These are phyloP conservation scores for Pythium guiyangense DNA, from an alignment of 352 stramenopile species.

Conservation along the genomic window DNA sequence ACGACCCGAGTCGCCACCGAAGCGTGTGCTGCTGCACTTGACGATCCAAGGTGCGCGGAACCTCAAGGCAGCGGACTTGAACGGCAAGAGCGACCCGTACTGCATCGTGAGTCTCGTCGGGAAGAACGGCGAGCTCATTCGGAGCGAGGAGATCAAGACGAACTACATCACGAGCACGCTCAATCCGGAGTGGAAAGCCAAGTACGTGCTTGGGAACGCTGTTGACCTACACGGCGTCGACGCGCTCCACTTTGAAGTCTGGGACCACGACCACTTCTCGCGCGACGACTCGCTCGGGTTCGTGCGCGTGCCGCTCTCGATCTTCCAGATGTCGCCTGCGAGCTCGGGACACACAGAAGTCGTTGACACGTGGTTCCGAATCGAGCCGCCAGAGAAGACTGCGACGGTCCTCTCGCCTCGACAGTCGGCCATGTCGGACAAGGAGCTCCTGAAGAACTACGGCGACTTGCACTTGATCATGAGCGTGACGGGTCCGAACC, in stretches of 20 bases:
- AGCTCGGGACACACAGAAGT: slow-evolving; percentile 50
- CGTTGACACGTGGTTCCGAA: slow-evolving; percentile 62
- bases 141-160: slow-evolving; percentile 54
- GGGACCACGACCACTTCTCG: slow-evolving; percentile 52
- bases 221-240: slow-evolving; percentile 53
- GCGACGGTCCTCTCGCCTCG: slow-evolving; percentile 19
- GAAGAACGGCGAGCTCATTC: slow-evolving; percentile 50
- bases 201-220: slow-evolving; percentile 39
- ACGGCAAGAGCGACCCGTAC: slow-evolving; percentile 69
- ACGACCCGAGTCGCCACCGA: slow-evolving; percentile 13
- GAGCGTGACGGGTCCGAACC: slow-evolving; percentile 53
- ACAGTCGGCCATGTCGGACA: slow-evolving; percentile 23
- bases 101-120: slow-evolving; percentile 58
- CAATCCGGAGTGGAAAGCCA: slow-evolving; percentile 49
- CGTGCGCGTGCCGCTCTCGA: slow-evolving; percentile 49
- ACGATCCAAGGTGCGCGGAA: slow-evolving; percentile 47
- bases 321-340: slow-evolving; percentile 60
- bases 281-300: slow-evolving; percentile 51
- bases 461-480: slow-evolving; percentile 66
- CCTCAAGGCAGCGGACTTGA: slow-evolving; percentile 48
- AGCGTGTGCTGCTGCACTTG: slow-evolving; percentile 41
- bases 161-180: slow-evolving; percentile 42
- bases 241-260: slow-evolving; percentile 54
- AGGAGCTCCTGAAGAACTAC: slow-evolving; percentile 36
- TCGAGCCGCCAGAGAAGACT: slow-evolving; percentile 37